These are phyloP conservation scores for Aphanomyces cochlioides DNA, from an alignment of 352 stramenopile species.

Conservation along the genomic window DNA sequence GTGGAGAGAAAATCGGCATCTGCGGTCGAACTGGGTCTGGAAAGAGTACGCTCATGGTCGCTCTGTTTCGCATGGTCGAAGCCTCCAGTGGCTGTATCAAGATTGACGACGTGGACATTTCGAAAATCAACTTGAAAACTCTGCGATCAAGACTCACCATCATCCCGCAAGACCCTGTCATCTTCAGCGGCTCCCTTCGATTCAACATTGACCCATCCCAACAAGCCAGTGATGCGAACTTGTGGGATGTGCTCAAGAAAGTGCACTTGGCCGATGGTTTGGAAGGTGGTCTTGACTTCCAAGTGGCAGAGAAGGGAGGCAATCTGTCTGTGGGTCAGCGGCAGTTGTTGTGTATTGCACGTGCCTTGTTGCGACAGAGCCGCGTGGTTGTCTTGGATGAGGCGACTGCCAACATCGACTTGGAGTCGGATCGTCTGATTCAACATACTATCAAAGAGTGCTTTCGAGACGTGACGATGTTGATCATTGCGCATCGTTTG, in stretches of 20 bases:
- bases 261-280: constrained; percentile 41
- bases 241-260: constrained; percentile 12
- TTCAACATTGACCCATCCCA: constrained; percentile 16
- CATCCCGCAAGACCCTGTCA: constrained; percentile 64
- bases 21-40: constrained; percentile 49
- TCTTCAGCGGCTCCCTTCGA: constrained; percentile 23
- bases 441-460: constrained; percentile 31
- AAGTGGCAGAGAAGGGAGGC: constrained; percentile 59
- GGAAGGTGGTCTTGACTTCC: constrained; percentile 42
- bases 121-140: constrained; percentile 49
- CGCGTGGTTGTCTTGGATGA: constrained; percentile 90
- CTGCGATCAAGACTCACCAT: constrained; percentile 65
- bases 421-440: constrained; percentile 52
- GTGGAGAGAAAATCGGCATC: constrained; percentile 33
- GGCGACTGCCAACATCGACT: constrained; percentile 49
- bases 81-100: constrained; percentile 45
- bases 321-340: constrained; percentile 87
- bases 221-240: not conserved
- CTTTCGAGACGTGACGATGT: constrained; percentile 75
- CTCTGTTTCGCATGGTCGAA: constrained; percentile 71
- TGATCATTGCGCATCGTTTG: constrained; percentile 96
- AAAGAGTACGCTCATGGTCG: constrained; percentile 67
- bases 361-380: constrained; percentile 83
- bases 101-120: constrained; percentile 72
- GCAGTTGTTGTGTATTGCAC: constrained; percentile 87